Evolutionary conservation across 2,329 filamentous ascomycete genomes (phyloP).

Genomic region (Arthrobotrys megalospora): DNA sequence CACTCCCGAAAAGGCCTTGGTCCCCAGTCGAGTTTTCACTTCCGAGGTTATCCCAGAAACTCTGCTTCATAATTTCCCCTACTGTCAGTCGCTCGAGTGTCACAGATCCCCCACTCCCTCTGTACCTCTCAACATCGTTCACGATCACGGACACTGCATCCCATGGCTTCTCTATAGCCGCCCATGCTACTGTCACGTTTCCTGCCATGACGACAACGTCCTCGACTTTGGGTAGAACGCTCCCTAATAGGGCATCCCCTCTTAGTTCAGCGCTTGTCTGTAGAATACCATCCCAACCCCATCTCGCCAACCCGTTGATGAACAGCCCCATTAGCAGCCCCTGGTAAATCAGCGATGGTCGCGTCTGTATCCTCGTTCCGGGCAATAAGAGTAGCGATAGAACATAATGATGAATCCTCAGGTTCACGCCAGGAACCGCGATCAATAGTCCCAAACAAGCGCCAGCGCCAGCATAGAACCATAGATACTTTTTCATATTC

Average conservation of each 20-base stretch:
- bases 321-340: constrained; percentile 91
- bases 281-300: constrained; percentile 91
- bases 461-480: constrained; percentile 91
- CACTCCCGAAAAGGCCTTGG: constrained; percentile 24
- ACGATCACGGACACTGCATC: constrained; percentile 79
- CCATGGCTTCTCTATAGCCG: constrained; percentile 69
- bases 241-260: constrained; percentile 77
- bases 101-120: constrained; percentile 67
- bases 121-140: constrained; percentile 86
- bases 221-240: constrained; percentile 73
- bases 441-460: constrained; percentile 91
- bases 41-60: constrained; percentile 39
- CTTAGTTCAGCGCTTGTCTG: constrained; percentile 83
- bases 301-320: constrained; percentile 91
- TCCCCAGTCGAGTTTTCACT: background rate
- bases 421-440: constrained; percentile 85
- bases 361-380: constrained; percentile 88
- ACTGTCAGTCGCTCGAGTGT: constrained; percentile 37
- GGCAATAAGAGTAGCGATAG: constrained; percentile 87
- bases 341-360: constrained; percentile 87
- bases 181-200: constrained; percentile 77
- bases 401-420: constrained; percentile 96
- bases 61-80: constrained; percentile 42
- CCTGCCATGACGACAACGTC: constrained; percentile 69
- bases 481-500: constrained; percentile 82